Base-by-base conservation (phyloP, 352 stramenopile species). In the Blastocystis sp. region DNA sequence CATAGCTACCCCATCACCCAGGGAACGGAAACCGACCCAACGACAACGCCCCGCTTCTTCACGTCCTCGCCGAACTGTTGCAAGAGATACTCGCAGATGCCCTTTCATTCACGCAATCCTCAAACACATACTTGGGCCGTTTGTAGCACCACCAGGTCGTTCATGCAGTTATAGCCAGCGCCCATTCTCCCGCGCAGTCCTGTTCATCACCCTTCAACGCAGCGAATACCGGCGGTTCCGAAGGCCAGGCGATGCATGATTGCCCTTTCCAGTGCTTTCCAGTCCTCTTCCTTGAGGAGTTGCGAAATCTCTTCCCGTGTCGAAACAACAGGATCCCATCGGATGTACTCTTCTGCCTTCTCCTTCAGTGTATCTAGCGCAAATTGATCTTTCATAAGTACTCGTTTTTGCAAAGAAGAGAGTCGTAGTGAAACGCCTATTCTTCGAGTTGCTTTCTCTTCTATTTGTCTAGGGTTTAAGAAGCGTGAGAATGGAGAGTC, bases 61-160 rank as follows among this genome's bases (percentile, higher is more conserved):
- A 90, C 91, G 3, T 90, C 92, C 17, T 89, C 88, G 69, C 94
- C 94, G 59, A 96, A 92, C 76, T 92, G 89, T 56, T 91, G 84
- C 38, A 91, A 88, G 28, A 97, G 90, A 89, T 96, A 96, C 89
- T 92, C 92, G 88, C 92, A 94, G 40, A 97, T 92, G 19, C 94
- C 94, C 89, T 88, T 38, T 34, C 34, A 62, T 17, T 77, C 9
- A 62, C 3, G 9, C 76, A 9, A 38, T 10, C 65, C 59, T 1
- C 19, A 14, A 59, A 60, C 48, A 19, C 62, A 9, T 78, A 88
- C 78, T 91, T 95, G 94, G n/a, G 92, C 92, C 14, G 94, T 95
- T 90, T 97, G 94, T 23, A 97, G 91, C 59, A 97, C 91, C 28
- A 97, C 93, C 52, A 97, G 90, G 77, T 97, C 94, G 90, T 97